Evolutionary conservation across 2,329 filamentous ascomycete species (phyloP).

Genomic region (Alternaria infectoria): DNA sequence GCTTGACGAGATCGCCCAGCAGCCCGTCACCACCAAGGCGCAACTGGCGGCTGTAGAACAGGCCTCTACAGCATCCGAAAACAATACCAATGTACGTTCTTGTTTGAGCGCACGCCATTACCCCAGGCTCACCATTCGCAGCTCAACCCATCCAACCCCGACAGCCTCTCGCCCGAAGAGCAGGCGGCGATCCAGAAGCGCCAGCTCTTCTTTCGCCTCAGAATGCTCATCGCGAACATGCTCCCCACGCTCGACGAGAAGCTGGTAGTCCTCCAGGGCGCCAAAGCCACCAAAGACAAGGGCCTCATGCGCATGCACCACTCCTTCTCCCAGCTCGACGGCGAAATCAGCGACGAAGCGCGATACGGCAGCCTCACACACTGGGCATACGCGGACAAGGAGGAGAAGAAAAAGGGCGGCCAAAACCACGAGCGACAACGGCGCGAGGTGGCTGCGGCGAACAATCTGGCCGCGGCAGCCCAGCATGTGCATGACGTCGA

Average conservation of each 20-base stretch:
- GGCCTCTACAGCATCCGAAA: conserved; percentile 44
- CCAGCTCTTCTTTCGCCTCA: conserved; percentile 78
- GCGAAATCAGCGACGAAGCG: conserved; percentile 92
- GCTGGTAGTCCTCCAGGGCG: conserved; percentile 92
- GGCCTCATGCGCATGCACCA: conserved; percentile 85
- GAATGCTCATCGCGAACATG: conserved; percentile 80
- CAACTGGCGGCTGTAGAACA: conserved; percentile 34
- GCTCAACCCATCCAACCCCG: conserved; percentile 35
- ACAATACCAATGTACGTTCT: conserved; percentile 50
- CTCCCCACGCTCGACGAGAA: conserved; percentile 94
- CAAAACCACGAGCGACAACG: conserved; percentile 74
- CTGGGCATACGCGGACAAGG: conserved; percentile 92
- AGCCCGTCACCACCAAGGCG: conserved; percentile 51
- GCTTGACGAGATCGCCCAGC: conserved; percentile 65
- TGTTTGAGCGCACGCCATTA: conserved; percentile 30
- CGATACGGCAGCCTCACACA: conserved; percentile 90
- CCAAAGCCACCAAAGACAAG: conserved; percentile 85
- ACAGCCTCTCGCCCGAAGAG: conserved; percentile 40
- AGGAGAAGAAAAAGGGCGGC: conserved; percentile 62
- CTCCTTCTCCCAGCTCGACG: conserved; percentile 83
- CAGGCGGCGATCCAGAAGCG: conserved; percentile 69
- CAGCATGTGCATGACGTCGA: conserved; percentile 81
- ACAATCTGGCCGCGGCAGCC: conserved; percentile 71
- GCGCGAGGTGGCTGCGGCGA: conserved; percentile 77
- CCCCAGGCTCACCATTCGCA: conserved; percentile 29